Base-by-base conservation (phyloP, 1,284 basidiomycete genomes). In the Earliella scabrosa region DNA sequence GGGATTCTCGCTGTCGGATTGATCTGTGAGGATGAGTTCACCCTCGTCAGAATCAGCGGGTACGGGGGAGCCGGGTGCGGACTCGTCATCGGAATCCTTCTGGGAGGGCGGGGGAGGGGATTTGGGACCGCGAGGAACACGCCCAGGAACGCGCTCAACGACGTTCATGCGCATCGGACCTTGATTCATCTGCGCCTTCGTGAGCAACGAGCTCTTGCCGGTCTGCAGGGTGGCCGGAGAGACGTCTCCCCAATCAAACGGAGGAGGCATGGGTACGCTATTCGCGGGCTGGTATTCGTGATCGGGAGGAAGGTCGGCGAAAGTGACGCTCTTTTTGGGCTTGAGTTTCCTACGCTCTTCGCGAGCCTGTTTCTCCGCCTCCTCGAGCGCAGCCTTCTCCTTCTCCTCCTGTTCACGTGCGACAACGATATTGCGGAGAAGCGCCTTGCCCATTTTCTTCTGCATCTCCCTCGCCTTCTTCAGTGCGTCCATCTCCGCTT, bases 361-460 rank as follows among this genome's bases (percentile, higher is more conserved):
- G 41, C 52, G 56, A 35, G 59, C 59, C 60, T 65, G 53, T 27
- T 50, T 45, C 7, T 74, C 71, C 41, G 71, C 65, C 56, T 68
- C 63, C 59, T 69, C 71, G 63, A 61, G 71, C 52, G 70, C 64
- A 26, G 63, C 59, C 45, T 58, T 62, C 52, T 71, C 71, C 50
- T 71, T 60, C 43, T 76, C 75, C 41, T 74, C 77, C 45, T 70
- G 65, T 55, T 77, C 75, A 20, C 73, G 73, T n/a, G 75, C 70
- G 41, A 77, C 71, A 3, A 75, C 71, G 44, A 82, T 65, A 55
- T 79, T 80, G 49, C 71, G 70, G 36, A 91, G 59, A 36, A 92
- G 74, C 0, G 87, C 85, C 61, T 80, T 84, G 2, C 88, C 90
- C 87, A 92, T 89, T 71, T 83, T 88, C 74, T 83, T 88, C 68